Evolutionary conservation across 495 filamentous ascomycete species (phyloP), one percentile per base, ranked within the genome.

Genomic region (Lepidopterella palustris): DNA sequence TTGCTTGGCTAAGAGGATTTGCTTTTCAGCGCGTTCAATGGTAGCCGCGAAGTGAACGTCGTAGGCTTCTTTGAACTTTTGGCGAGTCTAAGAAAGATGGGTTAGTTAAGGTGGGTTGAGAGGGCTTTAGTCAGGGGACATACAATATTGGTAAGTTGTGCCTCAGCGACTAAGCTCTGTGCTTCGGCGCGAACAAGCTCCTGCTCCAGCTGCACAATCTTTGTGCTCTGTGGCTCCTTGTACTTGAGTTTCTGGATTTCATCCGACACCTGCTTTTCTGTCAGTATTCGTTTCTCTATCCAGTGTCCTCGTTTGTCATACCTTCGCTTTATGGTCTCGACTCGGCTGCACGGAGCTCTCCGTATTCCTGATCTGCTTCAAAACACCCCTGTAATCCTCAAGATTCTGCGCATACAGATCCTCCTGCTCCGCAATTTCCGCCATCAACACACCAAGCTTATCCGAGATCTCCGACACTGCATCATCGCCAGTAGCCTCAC

Each of bases 21-120:
- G 92, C 77, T 97, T 97, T 74, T 97, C 93, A 10, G 90, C 90
- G 45, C 92, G 88, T 76, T 97, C 93, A 65, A 97, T 90, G 11
- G 88, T 86, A 31, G 90, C 92, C 9, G 87, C 83, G 59, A 92
- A 84, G 64, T 97, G 90, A 55, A 87, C 71, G 62, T 90, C 88
- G 71, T 90, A 96, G 40, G 93, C 90, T 75, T 95, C 88, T 73
- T 95, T 96, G 65, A 97, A 77, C 73, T 96, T 97, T 67, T 88
- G 85, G 48, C 93, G 84, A 11, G 93, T 97, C 63, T 73, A 27
- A 42, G 9, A 13, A 20, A 39, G 39, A 39, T 27, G 42, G 35
- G 48, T 58, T 52, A 63, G 68, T 21, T 15, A 53, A 35, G 31
- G 2, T n/a, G 21, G 15, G 5, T 26, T 23, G 25, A 29, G 13